phyloP scores from a whole-genome alignment of 768 basidiomycete genomes.

The Lentinula lateritia region DNA sequence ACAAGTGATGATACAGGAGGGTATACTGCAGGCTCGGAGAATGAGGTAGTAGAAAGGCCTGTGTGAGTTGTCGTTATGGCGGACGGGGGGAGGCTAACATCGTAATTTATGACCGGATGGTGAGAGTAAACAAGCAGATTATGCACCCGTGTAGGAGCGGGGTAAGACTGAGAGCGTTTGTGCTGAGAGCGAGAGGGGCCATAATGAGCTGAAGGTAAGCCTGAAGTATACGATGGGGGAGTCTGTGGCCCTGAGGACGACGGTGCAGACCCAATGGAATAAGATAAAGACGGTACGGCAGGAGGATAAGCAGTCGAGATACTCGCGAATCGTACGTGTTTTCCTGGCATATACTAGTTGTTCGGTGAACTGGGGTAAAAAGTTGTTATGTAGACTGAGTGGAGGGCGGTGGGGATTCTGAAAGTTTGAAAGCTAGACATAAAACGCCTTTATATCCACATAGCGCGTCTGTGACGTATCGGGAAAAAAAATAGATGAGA shows the following conservation, averaged over 20 bases:
- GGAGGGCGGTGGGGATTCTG: background rate
- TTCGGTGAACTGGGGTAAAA: background rate
- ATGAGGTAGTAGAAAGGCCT: constrained; percentile 22
- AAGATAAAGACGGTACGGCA: background rate
- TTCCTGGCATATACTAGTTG: background rate
- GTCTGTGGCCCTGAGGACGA: background rate
- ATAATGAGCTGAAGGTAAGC: background rate
- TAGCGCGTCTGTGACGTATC: background rate
- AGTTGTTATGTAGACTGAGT: background rate
- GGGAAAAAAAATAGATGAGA: background rate
- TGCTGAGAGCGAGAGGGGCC: background rate
- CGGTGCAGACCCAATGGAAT: background rate
- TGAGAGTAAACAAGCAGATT: constrained; percentile 22
- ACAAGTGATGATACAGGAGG: constrained; percentile 31
- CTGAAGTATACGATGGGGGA: background rate
- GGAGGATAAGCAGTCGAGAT: constrained; percentile 1
- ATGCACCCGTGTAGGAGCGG: background rate
- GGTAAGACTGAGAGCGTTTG: background rate
- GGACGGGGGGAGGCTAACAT: constrained; percentile 32
- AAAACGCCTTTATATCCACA: background rate
- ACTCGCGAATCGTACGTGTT: constrained; percentile 5
- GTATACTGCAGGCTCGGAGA: constrained; percentile 34
- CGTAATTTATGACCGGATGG: constrained; percentile 29
- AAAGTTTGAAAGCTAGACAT: background rate
- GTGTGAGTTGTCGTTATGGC: constrained; percentile 12